Percentiles rank a stretch among this genome's conserved stretches.
Evolutionary conservation across 805 yeast species (phyloP).

Genomic region (Millerozyma acaciae): DNA sequence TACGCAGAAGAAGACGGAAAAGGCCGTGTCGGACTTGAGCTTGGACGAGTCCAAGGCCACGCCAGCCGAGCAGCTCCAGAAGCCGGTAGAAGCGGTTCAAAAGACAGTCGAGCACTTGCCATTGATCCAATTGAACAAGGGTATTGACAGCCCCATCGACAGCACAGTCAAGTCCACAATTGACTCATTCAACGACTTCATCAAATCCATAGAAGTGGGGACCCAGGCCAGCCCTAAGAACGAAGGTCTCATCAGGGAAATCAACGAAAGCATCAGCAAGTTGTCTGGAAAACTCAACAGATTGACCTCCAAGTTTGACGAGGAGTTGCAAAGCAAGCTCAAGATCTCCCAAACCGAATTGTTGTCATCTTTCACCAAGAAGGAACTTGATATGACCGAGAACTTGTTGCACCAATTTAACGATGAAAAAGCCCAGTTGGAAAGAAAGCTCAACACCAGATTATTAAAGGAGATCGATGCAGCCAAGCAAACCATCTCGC

Average conservation of each 20-base stretch:
- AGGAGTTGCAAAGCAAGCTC: constrained; percentile 31
- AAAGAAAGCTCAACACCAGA: constrained; percentile 53
- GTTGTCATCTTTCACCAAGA: constrained; percentile 35
- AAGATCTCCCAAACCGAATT: constrained; percentile 37
- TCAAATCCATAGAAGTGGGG: constrained; percentile 30
- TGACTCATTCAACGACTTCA: constrained; percentile 36
- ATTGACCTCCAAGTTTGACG: constrained; percentile 32
- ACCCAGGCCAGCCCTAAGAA: constrained; percentile 20
- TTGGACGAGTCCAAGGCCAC: constrained; percentile 14
- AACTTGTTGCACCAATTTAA: constrained; percentile 59
- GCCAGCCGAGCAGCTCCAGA: constrained; percentile 42
- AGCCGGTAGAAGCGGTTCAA: constrained; percentile 33
- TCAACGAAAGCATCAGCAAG: constrained; percentile 28
- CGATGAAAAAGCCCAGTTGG: constrained; percentile 56
- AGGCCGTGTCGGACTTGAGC: constrained; percentile 2
- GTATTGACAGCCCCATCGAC: constrained; percentile 24
- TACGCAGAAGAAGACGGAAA: constrained; percentile 1
- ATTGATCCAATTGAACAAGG: constrained; percentile 23
- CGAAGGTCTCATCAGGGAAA: constrained; percentile 25
- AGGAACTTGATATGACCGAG: constrained; percentile 56
- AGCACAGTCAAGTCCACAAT: constrained; percentile 32
- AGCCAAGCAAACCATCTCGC: constrained; percentile 57
- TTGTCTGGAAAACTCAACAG: constrained; percentile 30
- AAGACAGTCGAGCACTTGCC: constrained; percentile 31
- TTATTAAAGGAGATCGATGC: constrained; percentile 64